These are phyloP conservation scores for Dactylorhiza incarnata DNA, from an alignment of 106 monocot genomes.

Conservation along the genomic window DNA sequence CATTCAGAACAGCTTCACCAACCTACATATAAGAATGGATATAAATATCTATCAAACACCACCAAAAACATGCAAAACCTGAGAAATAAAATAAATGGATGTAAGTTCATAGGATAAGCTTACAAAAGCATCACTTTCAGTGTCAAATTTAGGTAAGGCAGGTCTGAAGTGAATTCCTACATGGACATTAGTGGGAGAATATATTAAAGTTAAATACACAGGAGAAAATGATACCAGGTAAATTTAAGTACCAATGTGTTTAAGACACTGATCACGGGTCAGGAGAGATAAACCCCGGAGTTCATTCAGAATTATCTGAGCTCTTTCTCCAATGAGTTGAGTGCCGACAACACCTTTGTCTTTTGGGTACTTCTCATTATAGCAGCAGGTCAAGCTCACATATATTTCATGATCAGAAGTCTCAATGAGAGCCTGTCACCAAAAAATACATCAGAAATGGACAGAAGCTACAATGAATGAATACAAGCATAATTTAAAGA, in stretches of 20 bases:
- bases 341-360: slow-evolving; percentile 78
- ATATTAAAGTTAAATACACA: slow-evolving; percentile 8
- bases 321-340: slow-evolving; percentile 82
- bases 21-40: slow-evolving; percentile 40
- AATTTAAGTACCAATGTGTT: slow-evolving; percentile 71
- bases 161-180: slow-evolving; percentile 67
- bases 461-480: neutral
- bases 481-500: neutral
- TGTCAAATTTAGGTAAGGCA: slow-evolving; percentile 56
- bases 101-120: slow-evolving; percentile 17
- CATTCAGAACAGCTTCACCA: slow-evolving; percentile 83
- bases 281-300: slow-evolving; percentile 53
- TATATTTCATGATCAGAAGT: slow-evolving; percentile 82
- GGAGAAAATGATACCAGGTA: neutral
- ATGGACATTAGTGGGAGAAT: neutral
- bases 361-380: slow-evolving; percentile 45
- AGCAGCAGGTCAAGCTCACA: slow-evolving; percentile 70
- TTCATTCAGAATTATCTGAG: slow-evolving; percentile 92
- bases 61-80: neutral
- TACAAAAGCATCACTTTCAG: slow-evolving; percentile 63
- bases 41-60: neutral
- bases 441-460: neutral
- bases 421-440: slow-evolving; percentile 71
- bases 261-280: slow-evolving; percentile 53
- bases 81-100: neutral